These are phyloP conservation scores for Linderniella brevidens DNA, from an alignment of 257 asterid genomes.

Conservation along the genomic window DNA sequence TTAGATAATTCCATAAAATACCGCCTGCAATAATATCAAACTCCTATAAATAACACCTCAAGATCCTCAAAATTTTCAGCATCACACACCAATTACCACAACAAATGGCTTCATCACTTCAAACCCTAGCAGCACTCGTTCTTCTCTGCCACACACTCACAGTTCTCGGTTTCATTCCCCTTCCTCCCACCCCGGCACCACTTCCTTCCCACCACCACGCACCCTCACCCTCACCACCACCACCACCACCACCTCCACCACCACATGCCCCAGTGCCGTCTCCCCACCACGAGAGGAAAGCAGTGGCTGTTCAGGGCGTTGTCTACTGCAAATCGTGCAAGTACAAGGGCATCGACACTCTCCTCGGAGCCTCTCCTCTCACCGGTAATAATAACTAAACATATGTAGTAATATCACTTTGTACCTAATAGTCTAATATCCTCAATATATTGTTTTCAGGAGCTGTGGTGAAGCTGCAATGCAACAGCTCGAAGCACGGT, in stretches of 20 bases:
- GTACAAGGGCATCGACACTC: slow-evolving; percentile 26
- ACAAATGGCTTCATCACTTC: too few species aligned
- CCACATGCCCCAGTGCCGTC: slow-evolving; percentile 2
- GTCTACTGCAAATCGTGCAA: slow-evolving; percentile 46
- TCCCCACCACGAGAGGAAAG: slow-evolving; percentile 8
- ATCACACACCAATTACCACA: too few species aligned
- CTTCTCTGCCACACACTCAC: too few species aligned
- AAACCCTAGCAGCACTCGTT: too few species aligned
- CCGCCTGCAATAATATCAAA: not conserved
- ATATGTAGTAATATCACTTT: not conserved
- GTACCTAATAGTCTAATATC: not conserved
- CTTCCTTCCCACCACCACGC: not conserved
- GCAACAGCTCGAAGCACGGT: too few species aligned
- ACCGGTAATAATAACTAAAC: slow-evolving; percentile 11
- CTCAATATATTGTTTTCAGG: not conserved
- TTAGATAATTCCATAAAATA: not conserved
- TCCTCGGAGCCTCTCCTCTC: slow-evolving; percentile 26
- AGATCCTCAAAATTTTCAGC: too few species aligned
- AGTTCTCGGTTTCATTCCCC: too few species aligned
- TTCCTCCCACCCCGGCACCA: too few species aligned
- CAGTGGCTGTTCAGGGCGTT: slow-evolving; percentile 24
- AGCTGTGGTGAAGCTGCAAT: not conserved
- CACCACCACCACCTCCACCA: not conserved
- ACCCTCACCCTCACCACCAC: slow-evolving; percentile 1
- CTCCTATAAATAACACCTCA: not conserved